Conservation (phyloP, 2,329 filamentous ascomycete species). For the Colletotrichum sp. region DNA sequence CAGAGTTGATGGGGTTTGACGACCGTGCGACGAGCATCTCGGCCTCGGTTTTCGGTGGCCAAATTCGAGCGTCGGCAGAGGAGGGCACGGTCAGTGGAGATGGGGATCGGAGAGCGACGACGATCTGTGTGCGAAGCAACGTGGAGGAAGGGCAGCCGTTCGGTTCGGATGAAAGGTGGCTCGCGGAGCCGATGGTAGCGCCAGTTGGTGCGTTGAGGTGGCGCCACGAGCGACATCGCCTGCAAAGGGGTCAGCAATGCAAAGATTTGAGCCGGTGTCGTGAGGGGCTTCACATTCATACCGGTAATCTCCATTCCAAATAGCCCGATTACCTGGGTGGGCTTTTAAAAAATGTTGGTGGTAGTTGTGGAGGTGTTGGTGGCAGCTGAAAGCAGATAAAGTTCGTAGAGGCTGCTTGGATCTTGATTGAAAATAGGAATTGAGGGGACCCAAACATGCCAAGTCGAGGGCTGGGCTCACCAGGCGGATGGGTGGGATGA, state of each 20-base stretch:
- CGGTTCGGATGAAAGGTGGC: slow-evolving; percentile 8
- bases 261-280: neutral
- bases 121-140: neutral
- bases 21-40: neutral
- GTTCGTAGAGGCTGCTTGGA: neutral
- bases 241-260: neutral
- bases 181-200: slow-evolving; percentile 2
- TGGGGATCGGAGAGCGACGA: neutral
- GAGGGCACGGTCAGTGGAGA: neutral
- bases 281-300: neutral
- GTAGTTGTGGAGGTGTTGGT: neutral
- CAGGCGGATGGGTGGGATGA: neutral
- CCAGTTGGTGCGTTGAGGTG: neutral
- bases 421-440: neutral
- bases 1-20: neutral
- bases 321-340: neutral
- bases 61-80: neutral
- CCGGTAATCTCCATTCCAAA: neutral
- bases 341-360: neutral
- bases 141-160: neutral
- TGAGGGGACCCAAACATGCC: neutral
- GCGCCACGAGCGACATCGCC: neutral
- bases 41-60: neutral
- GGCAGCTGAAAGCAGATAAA: neutral
- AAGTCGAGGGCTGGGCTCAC: neutral